These are phyloP conservation scores for Boletus huronensis DNA, from an alignment of 768 basidiomycete genomes.

Conservation along the genomic window DNA sequence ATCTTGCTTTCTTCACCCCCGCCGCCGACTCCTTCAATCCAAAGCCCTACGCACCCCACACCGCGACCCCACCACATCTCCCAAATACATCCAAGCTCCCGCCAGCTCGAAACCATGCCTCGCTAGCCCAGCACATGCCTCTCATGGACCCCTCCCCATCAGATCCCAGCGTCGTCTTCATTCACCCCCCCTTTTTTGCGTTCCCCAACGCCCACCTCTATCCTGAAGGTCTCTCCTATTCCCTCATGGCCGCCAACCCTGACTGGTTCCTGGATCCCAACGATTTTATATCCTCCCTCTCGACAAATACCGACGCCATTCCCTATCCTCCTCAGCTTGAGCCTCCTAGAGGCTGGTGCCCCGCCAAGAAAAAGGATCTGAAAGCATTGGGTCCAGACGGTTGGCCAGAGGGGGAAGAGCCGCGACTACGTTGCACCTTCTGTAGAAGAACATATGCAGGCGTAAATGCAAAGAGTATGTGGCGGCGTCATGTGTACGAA, in stretches of 20 bases:
- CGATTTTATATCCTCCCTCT: conserved; percentile 54
- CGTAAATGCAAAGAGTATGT: conserved; percentile 90
- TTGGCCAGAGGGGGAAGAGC: conserved; percentile 81
- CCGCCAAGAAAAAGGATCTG: conserved; percentile 77
- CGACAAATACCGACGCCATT: conserved; percentile 50
- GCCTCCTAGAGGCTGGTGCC: conserved; percentile 84
- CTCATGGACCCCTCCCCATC: conserved; percentile 64
- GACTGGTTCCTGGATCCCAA: conserved; percentile 75
- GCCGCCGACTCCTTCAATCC: conserved; percentile 65
- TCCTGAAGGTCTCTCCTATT: conserved; percentile 68
- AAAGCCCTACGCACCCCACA: conserved; percentile 53
- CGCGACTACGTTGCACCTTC: conserved; percentile 77
- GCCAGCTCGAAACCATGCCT: conserved; percentile 28
- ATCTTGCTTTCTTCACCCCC: conserved; percentile 59
- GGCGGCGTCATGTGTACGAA: conserved; percentile 84
- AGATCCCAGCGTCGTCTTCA: conserved; percentile 66
- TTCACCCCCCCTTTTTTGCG: conserved; percentile 67
- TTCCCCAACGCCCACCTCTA: conserved; percentile 61
- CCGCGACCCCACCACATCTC: conserved; percentile 16
- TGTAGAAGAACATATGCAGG: conserved; percentile 82
- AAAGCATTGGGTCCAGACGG: conserved; percentile 65
- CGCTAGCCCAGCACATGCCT: conserved; percentile 45
- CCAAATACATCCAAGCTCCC: conserved; percentile 26
- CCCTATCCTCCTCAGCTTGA: conserved; percentile 75
- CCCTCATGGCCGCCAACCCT: conserved; percentile 66